Conservation (phyloP, 345 rosid species). For the Pistacia atlantica region DNA sequence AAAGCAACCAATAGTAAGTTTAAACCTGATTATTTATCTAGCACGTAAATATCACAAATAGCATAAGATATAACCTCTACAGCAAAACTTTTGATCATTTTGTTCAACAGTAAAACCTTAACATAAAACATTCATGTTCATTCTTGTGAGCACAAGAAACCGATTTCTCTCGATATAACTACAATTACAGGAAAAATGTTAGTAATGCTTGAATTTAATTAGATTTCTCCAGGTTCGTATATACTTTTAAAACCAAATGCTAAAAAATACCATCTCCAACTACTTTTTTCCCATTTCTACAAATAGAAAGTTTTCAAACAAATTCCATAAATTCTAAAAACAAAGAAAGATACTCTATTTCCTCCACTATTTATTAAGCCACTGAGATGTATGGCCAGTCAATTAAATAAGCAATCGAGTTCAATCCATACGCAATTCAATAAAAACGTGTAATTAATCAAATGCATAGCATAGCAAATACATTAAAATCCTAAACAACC, state of each 20-base stretch:
- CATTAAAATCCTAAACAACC: background rate
- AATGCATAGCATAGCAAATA: background rate
- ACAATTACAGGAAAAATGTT: background rate
- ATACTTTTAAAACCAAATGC: background rate
- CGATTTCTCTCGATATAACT: background rate
- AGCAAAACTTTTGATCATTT: background rate
- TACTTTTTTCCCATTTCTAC: background rate
- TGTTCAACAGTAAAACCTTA: background rate
- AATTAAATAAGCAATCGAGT: background rate
- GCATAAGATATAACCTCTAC: background rate
- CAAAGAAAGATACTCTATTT: background rate
- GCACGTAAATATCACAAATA: background rate
- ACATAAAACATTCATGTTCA: background rate
- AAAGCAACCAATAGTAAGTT: conserved; percentile 13
- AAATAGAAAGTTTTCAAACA: background rate
- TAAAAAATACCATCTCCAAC: background rate
- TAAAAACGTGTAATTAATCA: background rate
- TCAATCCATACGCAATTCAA: too few species aligned
- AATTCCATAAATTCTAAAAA: too few species aligned
- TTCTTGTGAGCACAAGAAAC: background rate
- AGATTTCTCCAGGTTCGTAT: background rate
- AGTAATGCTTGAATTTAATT: background rate
- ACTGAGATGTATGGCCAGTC: background rate
- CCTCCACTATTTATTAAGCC: background rate
- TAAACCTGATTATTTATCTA: background rate